Evolutionary conservation across 768 basidiomycete genomes (phyloP), one percentile per base, ranked within the genome.

Genomic region (Calvatia gigantea): DNA sequence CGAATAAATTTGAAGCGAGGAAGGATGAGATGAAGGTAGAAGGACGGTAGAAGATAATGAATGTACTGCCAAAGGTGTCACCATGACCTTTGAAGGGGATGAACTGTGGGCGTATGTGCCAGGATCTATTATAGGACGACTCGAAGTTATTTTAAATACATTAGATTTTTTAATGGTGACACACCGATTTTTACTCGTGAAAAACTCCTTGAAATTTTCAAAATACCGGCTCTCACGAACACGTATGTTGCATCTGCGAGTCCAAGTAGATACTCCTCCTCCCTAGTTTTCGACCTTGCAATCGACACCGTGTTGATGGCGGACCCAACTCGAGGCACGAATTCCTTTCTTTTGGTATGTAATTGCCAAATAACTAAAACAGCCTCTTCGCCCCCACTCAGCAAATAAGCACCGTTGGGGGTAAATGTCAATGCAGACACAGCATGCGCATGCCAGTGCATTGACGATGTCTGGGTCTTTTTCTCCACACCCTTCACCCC

Each of bases 321-420:
- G 2, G 93, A 87, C 15, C 96, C 95, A 9, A 98, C 77, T 48
- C 97, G 84, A 29, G 97, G 94, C 1, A 98, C 82, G 65, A 92
- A 98, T 68, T 97, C 94, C 66, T 86, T 87, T 69, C 85, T 90
- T 4, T 91, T 90, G 0, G 87, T 84, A 60, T 92, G 87, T 38
- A 99, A 68, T 66, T 97, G 93, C 97, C 97, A 99, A 56, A 96
- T 87, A 35, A 98, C 95, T n/a, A 99, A 71, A 8, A 98, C 96
- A 29, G 89, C 82, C 68, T 98, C 97, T 69, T 97, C 93, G 42
- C 97, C 97, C 59, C 94, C 96, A 58, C 91, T 95, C 45, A 98
- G 72, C 15, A 99, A 71, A 68, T 97, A 96, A 6, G 93, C 88
- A 11, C 97, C 97, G 61, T 96, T 94, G 11, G 86, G 71, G 0